Conservation (phyloP, 805 yeast species). For the Metschnikowia drakensbergensis region DNA sequence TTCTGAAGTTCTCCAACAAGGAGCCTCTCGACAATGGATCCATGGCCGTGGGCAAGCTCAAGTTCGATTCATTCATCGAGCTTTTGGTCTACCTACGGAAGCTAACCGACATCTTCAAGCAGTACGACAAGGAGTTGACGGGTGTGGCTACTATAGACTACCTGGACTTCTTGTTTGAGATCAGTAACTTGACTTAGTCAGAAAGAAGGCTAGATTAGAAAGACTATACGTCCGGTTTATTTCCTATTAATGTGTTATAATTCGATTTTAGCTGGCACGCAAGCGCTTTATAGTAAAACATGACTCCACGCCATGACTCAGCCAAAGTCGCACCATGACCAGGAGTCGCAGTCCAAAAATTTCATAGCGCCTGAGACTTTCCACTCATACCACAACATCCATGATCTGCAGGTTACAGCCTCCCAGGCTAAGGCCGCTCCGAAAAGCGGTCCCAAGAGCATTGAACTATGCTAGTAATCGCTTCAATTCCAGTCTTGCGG, state of each 20-base stretch:
- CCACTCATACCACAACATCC: neutral
- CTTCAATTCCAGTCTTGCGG: conserved; percentile 9
- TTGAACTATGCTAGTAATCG: neutral
- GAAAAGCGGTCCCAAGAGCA: neutral
- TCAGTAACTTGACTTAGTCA: conserved; percentile 28
- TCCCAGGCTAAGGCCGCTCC: conserved; percentile 2
- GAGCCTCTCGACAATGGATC: conserved; percentile 24
- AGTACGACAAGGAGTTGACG: conserved; percentile 68
- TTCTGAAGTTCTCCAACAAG: conserved; percentile 49
- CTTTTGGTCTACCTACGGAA: conserved; percentile 71
- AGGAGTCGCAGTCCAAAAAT: neutral
- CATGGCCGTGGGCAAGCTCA: conserved; percentile 42
- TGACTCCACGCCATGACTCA: neutral
- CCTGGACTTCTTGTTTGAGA: conserved; percentile 61
- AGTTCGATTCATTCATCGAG: conserved; percentile 81
- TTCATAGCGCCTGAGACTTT: neutral
- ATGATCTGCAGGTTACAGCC: conserved; percentile 2
- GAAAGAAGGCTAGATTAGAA: neutral
- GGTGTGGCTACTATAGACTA: conserved; percentile 68
- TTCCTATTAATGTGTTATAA: neutral
- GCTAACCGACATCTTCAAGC: conserved; percentile 73
- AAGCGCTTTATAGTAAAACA: too few relatives aligned
- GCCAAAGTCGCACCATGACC: neutral
- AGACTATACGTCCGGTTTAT: neutral
- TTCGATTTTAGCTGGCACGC: neutral